A percentile compares a stretch with the other conserved stretches of the same genome.
Evolutionary conservation across 2,329 filamentous ascomycete species (phyloP).

Genomic region (Verticillium alfalfae): DNA sequence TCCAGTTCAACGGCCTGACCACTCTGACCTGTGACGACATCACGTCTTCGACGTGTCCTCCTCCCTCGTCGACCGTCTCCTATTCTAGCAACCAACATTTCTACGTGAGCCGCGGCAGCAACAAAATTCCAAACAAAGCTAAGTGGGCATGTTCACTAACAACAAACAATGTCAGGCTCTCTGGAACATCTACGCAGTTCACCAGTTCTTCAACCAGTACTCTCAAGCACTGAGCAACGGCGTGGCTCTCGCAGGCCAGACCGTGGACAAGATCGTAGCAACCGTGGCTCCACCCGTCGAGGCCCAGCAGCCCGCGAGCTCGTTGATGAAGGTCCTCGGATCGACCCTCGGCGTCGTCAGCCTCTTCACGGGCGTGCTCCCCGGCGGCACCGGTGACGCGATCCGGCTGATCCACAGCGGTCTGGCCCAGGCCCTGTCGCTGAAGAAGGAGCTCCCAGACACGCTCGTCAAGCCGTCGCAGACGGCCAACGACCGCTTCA

Average conservation of each 20-base stretch:
- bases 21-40: conserved; percentile 18
- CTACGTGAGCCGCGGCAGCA: conserved; percentile 9
- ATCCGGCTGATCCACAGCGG: conserved; percentile 12
- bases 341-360: conserved; percentile 11
- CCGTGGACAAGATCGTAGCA: conserved; percentile 17
- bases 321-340: conserved; percentile 11
- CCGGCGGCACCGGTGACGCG: conserved; percentile 11
- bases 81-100: conserved; percentile 18
- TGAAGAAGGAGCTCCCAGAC: conserved; percentile 8
- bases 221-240: conserved; percentile 18
- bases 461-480: conserved; percentile 8
- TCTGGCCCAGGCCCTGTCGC: conserved; percentile 7
- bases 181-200: conserved; percentile 20
- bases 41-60: conserved; percentile 16
- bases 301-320: conserved; percentile 6
- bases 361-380: conserved; percentile 14
- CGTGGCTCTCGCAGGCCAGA: conserved; percentile 16
- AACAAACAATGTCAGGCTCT: conserved; percentile 8
- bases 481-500: conserved; percentile 16
- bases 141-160: neutral
- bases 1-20: conserved; percentile 18
- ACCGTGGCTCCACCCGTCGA: conserved; percentile 17
- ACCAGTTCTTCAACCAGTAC: conserved; percentile 22
- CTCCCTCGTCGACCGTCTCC: conserved; percentile 9
- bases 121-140: neutral